These are phyloP conservation scores for Fusarium sp. DNA, from an alignment of 2,329 filamentous ascomycete species.

Conservation along the genomic window DNA sequence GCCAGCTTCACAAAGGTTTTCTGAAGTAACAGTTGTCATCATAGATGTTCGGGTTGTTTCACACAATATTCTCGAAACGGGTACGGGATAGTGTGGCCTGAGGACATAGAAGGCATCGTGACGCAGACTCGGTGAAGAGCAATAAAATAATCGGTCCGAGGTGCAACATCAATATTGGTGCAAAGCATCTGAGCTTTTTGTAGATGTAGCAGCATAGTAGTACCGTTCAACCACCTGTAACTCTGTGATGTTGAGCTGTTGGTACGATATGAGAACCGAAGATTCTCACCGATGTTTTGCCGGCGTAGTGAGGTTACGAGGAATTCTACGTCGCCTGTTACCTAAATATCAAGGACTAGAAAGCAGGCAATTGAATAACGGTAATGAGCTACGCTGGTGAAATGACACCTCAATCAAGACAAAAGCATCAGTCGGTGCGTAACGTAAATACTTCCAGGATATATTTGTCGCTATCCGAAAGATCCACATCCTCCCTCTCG, in stretches of 20 bases:
- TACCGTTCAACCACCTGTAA: neutral
- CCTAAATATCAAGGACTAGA: too few relatives aligned
- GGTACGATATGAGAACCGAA: neutral
- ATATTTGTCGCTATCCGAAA: neutral
- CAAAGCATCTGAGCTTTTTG: neutral
- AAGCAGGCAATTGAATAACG: rapidly evolving
- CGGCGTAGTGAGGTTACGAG: neutral
- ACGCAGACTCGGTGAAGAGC: neutral
- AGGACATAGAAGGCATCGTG: neutral
- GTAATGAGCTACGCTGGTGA: neutral
- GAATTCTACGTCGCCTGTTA: neutral
- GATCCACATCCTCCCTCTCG: neutral
- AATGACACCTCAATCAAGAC: neutral
- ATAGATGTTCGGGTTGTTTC: neutral
- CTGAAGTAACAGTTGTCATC: neutral
- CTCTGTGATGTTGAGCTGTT: neutral
- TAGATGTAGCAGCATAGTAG: neutral
- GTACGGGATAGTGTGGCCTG: neutral
- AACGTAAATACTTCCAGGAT: neutral
- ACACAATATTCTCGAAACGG: neutral
- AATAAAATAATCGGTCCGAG: neutral
- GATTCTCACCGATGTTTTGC: neutral
- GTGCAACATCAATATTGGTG: neutral
- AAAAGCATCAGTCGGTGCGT: neutral
- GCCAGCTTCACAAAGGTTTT: too few relatives aligned